Evolutionary conservation across 2,329 filamentous ascomycete species (phyloP).

Genomic region (Alternaria conjuncta): DNA sequence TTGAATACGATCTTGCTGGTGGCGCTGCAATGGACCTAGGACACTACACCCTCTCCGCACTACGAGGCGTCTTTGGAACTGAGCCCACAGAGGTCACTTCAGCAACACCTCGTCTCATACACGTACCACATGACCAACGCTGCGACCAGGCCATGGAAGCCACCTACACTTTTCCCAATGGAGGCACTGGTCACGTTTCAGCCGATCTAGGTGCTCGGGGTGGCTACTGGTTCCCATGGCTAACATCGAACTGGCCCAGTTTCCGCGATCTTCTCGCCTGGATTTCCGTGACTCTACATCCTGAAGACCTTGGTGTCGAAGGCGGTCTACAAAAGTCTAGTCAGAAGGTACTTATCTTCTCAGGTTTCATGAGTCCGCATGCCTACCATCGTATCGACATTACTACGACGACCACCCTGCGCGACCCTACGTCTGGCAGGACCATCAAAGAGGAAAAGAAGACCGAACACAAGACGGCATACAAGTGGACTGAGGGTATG

Average conservation of each 20-base stretch:
- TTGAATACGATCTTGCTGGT: conserved; percentile 48
- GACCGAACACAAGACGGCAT: conserved; percentile 22
- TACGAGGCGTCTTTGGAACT: conserved; percentile 32
- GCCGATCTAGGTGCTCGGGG: conserved; percentile 23
- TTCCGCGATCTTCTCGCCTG: conserved; percentile 12
- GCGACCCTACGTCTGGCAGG: conserved; percentile 5
- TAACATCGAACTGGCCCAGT: conserved; percentile 30
- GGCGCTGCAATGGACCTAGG: conserved; percentile 51
- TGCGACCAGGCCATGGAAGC: conserved; percentile 31
- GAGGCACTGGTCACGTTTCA: conserved; percentile 20
- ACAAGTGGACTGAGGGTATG: conserved; percentile 40
- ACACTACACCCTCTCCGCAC: conserved; percentile 44
- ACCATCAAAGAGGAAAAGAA: conserved; percentile 13
- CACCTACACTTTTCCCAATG: conserved; percentile 29
- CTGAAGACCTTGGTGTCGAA: conserved; percentile 6
- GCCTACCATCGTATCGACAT: conserved; percentile 33
- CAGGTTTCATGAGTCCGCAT: conserved; percentile 29
- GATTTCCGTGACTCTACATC: conserved; percentile 16
- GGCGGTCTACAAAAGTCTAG: conserved; percentile 14
- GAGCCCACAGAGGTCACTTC: conserved; percentile 34
- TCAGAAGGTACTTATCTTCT: conserved; percentile 18
- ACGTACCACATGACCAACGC: conserved; percentile 15
- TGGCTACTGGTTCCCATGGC: conserved; percentile 25
- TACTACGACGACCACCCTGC: conserved; percentile 2
- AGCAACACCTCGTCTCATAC: conserved; percentile 17